Percentiles rank a stretch among this genome's conserved stretches.
Evolutionary conservation across 495 filamentous ascomycete genomes (phyloP).

Genomic region (Xylaria cubensis): DNA sequence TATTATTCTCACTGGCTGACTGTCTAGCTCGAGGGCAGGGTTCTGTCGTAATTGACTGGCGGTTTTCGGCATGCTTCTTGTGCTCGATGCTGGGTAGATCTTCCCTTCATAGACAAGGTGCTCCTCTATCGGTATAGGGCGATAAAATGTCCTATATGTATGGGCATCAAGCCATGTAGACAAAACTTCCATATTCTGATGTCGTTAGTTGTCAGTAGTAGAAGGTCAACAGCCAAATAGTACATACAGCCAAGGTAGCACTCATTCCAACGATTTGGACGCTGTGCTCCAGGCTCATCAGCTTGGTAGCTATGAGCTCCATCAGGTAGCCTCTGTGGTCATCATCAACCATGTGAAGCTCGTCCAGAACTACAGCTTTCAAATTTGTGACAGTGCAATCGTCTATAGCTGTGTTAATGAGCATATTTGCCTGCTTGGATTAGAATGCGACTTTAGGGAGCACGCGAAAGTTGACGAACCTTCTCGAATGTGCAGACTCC

Average conservation of each 20-base stretch:
- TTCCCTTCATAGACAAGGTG: conserved; percentile 77
- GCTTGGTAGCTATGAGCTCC: conserved; percentile 80
- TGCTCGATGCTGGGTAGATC: conserved; percentile 69
- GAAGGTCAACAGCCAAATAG: neutral
- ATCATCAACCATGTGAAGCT: conserved; percentile 84
- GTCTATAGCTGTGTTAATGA: conserved; percentile 78
- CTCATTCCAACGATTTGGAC: conserved; percentile 87
- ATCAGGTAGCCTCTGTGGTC: conserved; percentile 80
- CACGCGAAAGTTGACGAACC: conserved; percentile 49
- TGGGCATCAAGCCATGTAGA: conserved; percentile 76
- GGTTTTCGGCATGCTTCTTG: conserved; percentile 67
- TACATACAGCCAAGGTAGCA: conserved; percentile 72
- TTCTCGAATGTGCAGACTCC: conserved; percentile 87
- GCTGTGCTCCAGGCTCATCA: conserved; percentile 70
- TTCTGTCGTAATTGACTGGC: conserved; percentile 58
- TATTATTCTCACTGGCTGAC: conserved; percentile 56
- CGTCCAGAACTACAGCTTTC: conserved; percentile 75
- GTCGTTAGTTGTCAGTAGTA: conserved; percentile 7
- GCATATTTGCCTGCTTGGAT: conserved; percentile 67
- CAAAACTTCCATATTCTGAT: conserved; percentile 70
- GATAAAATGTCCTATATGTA: conserved; percentile 75
- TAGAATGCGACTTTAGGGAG: conserved; percentile 25
- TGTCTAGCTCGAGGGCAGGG: conserved; percentile 43
- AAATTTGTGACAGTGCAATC: conserved; percentile 71
- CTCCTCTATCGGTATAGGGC: conserved; percentile 77